Base-by-base conservation (phyloP, 257 asterid species). In the Petrea volubilis region DNA sequence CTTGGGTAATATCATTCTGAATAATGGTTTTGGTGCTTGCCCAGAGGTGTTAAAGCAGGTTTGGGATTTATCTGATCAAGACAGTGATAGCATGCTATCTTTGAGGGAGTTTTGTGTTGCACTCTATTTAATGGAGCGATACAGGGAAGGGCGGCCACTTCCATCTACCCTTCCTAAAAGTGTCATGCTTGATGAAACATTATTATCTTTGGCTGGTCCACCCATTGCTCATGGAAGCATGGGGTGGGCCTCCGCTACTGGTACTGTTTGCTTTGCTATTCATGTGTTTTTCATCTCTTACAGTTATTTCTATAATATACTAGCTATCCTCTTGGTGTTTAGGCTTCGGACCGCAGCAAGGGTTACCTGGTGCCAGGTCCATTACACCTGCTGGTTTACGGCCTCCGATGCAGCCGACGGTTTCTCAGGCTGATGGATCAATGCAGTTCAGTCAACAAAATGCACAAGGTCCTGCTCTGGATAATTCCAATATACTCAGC, bases 41-140 rank as follows among this genome's bases (percentile, higher is more conserved):
- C 38, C 96, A 94, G 99, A 94, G 92, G 88, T 89, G 78, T 79
- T 91, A 75, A 94, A 91, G 93, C 96, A 94, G 88, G 87, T 94
- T 27, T 94, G 99, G 99, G 99, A 94, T 81, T 79, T 94, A 79
- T 86, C 99, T 15, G 99, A 91, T 81, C 96, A 91, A 88, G 99
- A 94, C 78, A 82, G 72, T 74, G 99, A 94, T 81, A 88, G 97
- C 89, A 92, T 92, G 96, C 96, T 94, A 63, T 86, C 97, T 58
- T 78, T 94, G 77, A 90, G 99, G 84, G 99, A 94, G 83, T 94
- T 94, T 68, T 89, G 97, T 67, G 28, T 91, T 72, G 93, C 99
- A 31, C 92, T 94, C 67, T 94, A 89, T 78, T 77, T 91, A 65
- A 94, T 94, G 97, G 99, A 91, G 82, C 92, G 90, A 40, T 89